Percentiles rank a stretch among this genome's conserved stretches.
Conservation (phyloP, 1,139 yeast genomes). For the Blastobotrys raffinosifermentans region DNA sequence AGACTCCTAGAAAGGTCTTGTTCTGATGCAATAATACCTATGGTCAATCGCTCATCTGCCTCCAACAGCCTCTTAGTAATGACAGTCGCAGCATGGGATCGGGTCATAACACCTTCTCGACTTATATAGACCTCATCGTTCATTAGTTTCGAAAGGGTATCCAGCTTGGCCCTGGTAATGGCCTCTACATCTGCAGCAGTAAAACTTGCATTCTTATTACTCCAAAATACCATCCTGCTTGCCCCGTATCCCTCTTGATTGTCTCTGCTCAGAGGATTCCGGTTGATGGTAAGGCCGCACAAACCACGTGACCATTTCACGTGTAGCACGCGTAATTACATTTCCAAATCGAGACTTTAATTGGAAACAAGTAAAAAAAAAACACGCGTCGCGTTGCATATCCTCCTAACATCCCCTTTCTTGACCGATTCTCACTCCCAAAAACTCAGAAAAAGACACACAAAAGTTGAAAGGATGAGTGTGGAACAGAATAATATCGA, state of each 20-base stretch:
- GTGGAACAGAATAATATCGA: background rate
- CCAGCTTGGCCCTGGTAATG: background rate
- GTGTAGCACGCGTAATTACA: no score
- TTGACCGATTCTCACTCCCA: no score
- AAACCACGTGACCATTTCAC: no score
- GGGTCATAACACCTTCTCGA: background rate
- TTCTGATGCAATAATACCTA: background rate
- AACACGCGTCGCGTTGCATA: no score
- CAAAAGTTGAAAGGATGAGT: background rate
- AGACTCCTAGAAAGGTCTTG: background rate
- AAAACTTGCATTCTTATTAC: background rate
- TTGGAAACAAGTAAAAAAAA: no score
- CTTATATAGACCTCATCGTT: background rate
- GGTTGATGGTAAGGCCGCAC: no score
- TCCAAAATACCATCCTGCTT: conserved; percentile 1
- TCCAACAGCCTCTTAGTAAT: background rate
- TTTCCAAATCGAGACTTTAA: no score
- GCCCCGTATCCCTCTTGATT: no score
- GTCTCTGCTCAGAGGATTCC: no score
- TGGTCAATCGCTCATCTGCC: background rate
- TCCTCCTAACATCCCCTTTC: no score
- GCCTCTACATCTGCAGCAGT: background rate
- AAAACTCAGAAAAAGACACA: background rate
- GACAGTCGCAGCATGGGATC: background rate
- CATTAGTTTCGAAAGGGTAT: background rate